phyloP scores from a whole-genome alignment of 345 rosid species.

The Pseudoturritis turrita region DNA sequence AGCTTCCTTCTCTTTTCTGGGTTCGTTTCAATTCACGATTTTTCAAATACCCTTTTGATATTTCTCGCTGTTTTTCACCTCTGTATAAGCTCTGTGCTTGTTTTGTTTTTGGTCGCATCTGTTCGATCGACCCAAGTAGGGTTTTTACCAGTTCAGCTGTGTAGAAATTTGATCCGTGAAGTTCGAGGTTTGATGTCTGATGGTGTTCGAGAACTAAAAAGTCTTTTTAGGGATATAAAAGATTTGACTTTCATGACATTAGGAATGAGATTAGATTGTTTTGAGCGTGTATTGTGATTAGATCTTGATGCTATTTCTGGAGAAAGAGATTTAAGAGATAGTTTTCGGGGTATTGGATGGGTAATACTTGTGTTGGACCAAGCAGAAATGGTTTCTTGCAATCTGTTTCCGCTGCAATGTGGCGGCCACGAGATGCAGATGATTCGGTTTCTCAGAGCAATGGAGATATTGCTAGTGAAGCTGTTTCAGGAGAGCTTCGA shows the following conservation, averaged over 20 bases:
- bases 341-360: constrained; percentile 42
- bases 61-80: background rate
- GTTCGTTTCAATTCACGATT: constrained; percentile 14
- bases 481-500: constrained; percentile 32
- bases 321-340: constrained; percentile 1
- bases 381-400: constrained; percentile 58
- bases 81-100: background rate
- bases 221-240: background rate
- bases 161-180: background rate
- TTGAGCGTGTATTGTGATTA: constrained; percentile 8
- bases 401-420: constrained; percentile 76
- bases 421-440: constrained; percentile 43
- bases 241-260: constrained; percentile 22
- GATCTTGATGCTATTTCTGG: constrained; percentile 40
- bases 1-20: background rate
- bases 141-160: background rate
- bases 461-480: constrained; percentile 40
- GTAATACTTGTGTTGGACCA: constrained; percentile 88
- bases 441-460: constrained; percentile 39
- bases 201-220: background rate
- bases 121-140: background rate
- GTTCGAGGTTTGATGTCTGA: constrained; percentile 1
- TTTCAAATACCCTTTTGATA: constrained; percentile 13
- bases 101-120: background rate
- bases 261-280: constrained; percentile 25